Base-by-base conservation (phyloP, 805 yeast genomes). In the Zygosaccharomyces kombuchaensis region DNA sequence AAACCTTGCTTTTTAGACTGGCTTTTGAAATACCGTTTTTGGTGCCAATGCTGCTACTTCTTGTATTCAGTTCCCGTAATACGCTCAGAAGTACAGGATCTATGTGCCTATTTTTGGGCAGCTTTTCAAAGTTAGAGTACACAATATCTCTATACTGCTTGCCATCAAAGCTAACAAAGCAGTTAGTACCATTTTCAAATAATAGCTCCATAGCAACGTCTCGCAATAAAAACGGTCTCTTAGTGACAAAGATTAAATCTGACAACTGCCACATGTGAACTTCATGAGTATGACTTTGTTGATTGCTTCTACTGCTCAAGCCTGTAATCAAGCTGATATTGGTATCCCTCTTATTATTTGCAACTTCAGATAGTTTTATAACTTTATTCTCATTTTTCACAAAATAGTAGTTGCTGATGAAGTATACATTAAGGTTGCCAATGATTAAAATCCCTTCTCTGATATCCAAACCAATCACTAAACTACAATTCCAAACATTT, bases 191-290 rank as follows among this genome's bases (percentile, higher is more conserved):
- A 62, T 83, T 81, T 21, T 75, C 74, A 60, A 87, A 85, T 51
- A 86, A 81, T 57, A 87, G 65, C 57, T 88, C 96, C 29, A 87
- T 59, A 0, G 93, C 96, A 36, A 84, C 85, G 63, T 87, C 95
- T 45, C 96, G 68, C 12, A 88, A 68, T 14, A 88, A 62, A 56
- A 87, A 88, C 31, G 84, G 87, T 42, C 95, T 67, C 51, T 84
- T 86, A 2, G 88, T 80, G 9, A 83, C 77, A 3, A 84, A 80
- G 0, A 80, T 76, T 14, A 89, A 58, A 36, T 76, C 77, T 4
- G 70, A 70, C 16, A 84, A 54, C 19, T 76, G 73, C 93, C 95
- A 87, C 10, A 73, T 66, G 49, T 73, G 73, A 0, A 77, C 76
- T 10, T 70, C 59, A 54, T 82, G 86, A 1, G 62, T 51, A 13